Conservation (phyloP, 306 rosid genomes). For the Quercus parvula region DNA sequence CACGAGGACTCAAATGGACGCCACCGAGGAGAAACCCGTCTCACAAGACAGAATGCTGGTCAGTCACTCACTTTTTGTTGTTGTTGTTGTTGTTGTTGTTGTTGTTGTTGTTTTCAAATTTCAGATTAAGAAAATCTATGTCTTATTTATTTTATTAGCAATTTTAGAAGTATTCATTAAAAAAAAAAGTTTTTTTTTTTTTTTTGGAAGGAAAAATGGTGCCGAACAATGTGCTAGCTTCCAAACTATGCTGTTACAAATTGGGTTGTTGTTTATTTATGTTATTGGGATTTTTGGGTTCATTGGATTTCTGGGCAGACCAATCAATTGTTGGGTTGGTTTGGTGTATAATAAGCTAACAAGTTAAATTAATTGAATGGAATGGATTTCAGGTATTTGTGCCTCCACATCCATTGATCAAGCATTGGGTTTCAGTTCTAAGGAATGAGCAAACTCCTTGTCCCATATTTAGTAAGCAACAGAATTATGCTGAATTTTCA, state of each 20-base stretch:
- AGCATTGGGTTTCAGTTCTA: conserved; percentile 95
- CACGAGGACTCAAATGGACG: conserved; percentile 49
- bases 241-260: background rate
- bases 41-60: conserved; percentile 85
- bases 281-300: too few species aligned
- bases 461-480: conserved; percentile 77
- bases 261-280: too few species aligned
- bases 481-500: background rate
- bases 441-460: conserved; percentile 88
- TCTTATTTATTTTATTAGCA: background rate
- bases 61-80: conserved; percentile 2
- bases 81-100: too few species aligned
- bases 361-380: conserved; percentile 4
- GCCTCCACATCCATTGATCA: conserved; percentile 91
- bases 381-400: conserved; percentile 61
- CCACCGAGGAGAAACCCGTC: conserved; percentile 58
- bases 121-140: too few species aligned
- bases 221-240: background rate
- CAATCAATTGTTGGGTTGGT: background rate
- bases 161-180: background rate
- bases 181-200: background rate
- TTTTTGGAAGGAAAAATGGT: background rate
- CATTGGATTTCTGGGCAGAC: background rate
- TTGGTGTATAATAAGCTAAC: background rate
- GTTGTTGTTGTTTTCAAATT: too few species aligned